Conservation (phyloP, 768 basidiomycete genomes). For the Auricularia cornea region DNA sequence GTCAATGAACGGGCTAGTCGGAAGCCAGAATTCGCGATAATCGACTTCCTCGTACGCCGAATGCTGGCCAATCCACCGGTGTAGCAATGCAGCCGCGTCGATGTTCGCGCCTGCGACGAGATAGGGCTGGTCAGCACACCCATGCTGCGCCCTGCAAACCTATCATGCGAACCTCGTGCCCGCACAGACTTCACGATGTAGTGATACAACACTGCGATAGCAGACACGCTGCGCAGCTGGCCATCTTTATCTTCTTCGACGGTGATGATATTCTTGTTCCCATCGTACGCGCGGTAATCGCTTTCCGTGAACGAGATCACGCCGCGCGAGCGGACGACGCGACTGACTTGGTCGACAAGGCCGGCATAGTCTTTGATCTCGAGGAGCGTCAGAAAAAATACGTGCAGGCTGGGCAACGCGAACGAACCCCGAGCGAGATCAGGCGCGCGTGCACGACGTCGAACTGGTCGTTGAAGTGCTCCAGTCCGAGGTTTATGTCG, state of each 20-base stretch:
- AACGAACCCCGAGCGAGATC: slow-evolving; percentile 46
- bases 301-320: slow-evolving; percentile 60
- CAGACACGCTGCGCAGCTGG: neutral
- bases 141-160: too few species aligned
- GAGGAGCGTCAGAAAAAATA: neutral
- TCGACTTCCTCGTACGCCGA: slow-evolving; percentile 51
- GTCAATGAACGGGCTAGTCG: slow-evolving; percentile 38
- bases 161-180: slow-evolving; percentile 18
- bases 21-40: slow-evolving; percentile 54
- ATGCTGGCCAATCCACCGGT: slow-evolving; percentile 46
- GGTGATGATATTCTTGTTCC: slow-evolving; percentile 25
- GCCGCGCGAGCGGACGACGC: slow-evolving; percentile 61
- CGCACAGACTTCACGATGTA: slow-evolving; percentile 44
- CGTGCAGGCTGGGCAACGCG: neutral
- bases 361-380: slow-evolving; percentile 56
- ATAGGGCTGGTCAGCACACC: neutral
- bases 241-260: neutral
- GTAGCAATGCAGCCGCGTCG: slow-evolving; percentile 50
- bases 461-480: slow-evolving; percentile 74
- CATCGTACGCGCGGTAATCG: slow-evolving; percentile 55
- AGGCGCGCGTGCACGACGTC: slow-evolving; percentile 68
- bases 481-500: slow-evolving; percentile 76
- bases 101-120: slow-evolving; percentile 58
- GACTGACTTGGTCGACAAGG: slow-evolving; percentile 58
- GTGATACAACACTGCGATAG: slow-evolving; percentile 24